Evolutionary conservation across 176 grass and related monocot species (phyloP), one percentile per base, ranked within the genome.

Genomic region (Oropetium thomaeum): DNA sequence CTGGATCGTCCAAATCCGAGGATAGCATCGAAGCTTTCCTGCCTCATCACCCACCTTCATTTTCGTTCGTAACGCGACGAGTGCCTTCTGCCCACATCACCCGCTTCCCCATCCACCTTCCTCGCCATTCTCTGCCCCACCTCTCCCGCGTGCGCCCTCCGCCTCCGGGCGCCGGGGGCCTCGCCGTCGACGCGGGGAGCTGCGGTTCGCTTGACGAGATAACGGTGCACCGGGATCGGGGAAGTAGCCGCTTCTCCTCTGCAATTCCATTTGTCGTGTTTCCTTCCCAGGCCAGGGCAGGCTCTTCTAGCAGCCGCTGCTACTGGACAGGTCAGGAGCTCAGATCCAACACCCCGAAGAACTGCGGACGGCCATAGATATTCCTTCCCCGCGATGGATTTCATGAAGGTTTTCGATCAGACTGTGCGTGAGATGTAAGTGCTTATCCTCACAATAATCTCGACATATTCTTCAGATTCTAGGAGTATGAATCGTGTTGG

Each of bases 351-450:
- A 28, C 25, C 62, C 62, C 17, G 27, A 28, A 11, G 53, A 67
- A 3, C 67, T 52, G 22, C 40, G 32, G 3, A 13, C 16, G 10
- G 47, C 2, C n/a, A 45, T n/a, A 51, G 28, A 6, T 15, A 26
- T 19, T 28, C 62, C 15, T 41, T 11, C 1, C 15, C 15, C 37
- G 52, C 71, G 32, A 99, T 99, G 96, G 96, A 99, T 90, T 96
- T 99, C 77, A 92, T 99, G 89, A 99, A 96, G 87, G 89, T 92
- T 74, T 81, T 99, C 70, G 92, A 99, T 82, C 92, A 99, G 86
- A 88, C 96, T 14, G 96, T 99, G 20, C 89, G 96, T 39, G 96
- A 99, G 60, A 92, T 99, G 96, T 99, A 82, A 99, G 89, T 71
- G 76, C 42, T 38, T 59, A 35, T 20, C 68, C 9, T 44, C 59